phyloP scores from a whole-genome alignment of 768 basidiomycete species.

The Tubosaeta sp. region DNA sequence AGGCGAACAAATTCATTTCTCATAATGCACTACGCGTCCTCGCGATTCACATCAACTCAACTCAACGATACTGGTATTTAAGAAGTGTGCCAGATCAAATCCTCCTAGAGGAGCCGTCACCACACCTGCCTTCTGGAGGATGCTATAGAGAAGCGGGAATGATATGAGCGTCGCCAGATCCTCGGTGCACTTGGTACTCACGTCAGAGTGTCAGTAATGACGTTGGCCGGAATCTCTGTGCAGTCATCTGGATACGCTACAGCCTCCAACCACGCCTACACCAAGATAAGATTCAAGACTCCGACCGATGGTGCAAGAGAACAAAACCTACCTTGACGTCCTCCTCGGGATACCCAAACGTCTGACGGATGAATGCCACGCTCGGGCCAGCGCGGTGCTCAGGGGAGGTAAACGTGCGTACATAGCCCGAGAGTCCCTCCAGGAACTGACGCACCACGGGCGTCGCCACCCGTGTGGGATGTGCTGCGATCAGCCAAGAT shows the following conservation, averaged over 20 bases:
- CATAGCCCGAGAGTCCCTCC: slow-evolving; percentile 54
- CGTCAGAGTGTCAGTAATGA: slow-evolving; percentile 69
- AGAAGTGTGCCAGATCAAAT: slow-evolving; percentile 53
- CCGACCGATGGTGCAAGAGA: background rate
- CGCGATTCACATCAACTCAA: slow-evolving; percentile 34
- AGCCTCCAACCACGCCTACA: slow-evolving; percentile 76
- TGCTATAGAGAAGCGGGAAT: slow-evolving; percentile 36
- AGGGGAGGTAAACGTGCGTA: slow-evolving; percentile 59
- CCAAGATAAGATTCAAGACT: background rate
- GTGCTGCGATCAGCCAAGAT: slow-evolving; percentile 92
- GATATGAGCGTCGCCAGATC: background rate
- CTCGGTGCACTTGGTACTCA: slow-evolving; percentile 30
- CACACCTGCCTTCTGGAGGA: slow-evolving; percentile 74
- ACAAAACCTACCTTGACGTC: slow-evolving; percentile 62
- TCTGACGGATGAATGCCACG: slow-evolving; percentile 69
- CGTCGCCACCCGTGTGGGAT: slow-evolving; percentile 57
- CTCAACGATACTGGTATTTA: slow-evolving; percentile 50
- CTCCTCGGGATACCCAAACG: slow-evolving; percentile 76
- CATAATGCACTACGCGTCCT: background rate
- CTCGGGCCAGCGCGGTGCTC: slow-evolving; percentile 55
- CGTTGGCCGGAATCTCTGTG: slow-evolving; percentile 53
- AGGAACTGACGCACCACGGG: slow-evolving; percentile 58
- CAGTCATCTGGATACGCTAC: slow-evolving; percentile 74
- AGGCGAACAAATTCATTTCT: background rate
- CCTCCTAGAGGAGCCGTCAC: slow-evolving; percentile 50